phyloP scores from a whole-genome alignment of 192 early-diverging fungal species.

The Backusella tuberculispora region DNA sequence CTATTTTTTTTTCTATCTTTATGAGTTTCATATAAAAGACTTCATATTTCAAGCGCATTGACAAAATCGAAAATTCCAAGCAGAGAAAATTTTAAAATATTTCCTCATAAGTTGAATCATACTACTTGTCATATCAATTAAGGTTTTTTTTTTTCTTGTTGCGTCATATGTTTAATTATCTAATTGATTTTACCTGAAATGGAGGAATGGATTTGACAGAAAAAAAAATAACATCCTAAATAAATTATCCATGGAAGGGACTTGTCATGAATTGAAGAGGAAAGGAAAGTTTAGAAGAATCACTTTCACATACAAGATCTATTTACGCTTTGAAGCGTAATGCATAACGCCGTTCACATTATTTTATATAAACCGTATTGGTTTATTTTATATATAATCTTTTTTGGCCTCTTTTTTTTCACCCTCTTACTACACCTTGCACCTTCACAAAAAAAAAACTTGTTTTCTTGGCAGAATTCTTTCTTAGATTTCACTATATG shows the following conservation, averaged over 20 bases:
- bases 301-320: neutral
- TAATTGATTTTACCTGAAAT: slow-evolving; percentile 2
- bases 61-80: neutral
- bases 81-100: neutral
- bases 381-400: neutral
- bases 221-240: too few species aligned
- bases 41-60: neutral
- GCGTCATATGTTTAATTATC: neutral
- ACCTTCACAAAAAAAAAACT: too few species aligned
- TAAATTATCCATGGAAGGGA: too few species aligned
- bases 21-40: neutral
- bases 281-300: neutral
- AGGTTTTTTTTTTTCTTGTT: neutral
- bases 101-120: neutral
- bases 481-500: neutral
- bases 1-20: neutral
- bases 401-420: neutral
- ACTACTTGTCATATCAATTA: neutral
- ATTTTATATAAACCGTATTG: neutral
- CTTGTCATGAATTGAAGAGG: too few species aligned
- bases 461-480: neutral
- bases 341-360: slow-evolving; percentile 2
- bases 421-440: neutral
- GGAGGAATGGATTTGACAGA: neutral
- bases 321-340: neutral